Base-by-base conservation (phyloP, 768 basidiomycete species). In the Termitomyces bulborhizus region DNA sequence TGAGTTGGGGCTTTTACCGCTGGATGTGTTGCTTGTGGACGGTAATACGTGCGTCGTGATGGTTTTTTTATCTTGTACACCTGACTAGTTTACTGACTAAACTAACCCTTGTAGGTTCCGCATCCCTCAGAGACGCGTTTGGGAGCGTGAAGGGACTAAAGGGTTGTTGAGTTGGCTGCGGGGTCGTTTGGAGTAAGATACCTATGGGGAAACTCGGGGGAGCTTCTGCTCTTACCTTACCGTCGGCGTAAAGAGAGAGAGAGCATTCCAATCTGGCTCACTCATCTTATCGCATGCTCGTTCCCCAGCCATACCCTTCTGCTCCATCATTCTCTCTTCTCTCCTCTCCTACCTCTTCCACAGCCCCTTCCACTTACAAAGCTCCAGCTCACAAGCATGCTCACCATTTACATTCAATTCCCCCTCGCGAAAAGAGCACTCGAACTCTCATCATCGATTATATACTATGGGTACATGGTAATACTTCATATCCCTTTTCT, bases 81-180 rank as follows among this genome's bases (percentile, higher is more conserved):
- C 44, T 57, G 34, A 21, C 21, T 21, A 21, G 52, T 48, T 37
- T 39, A 16, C 6, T 43, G 3, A 39, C 24, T 29, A 32, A 31
- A 6, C 29, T 8, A 7, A 26, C 13, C 51, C 31, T 48, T 27
- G 44, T 32, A 91, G 89, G 13, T 93, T 93, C 75, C 85, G 90
- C 29, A 83, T 90, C 18, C 90, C 90, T 0, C 82, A 85, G 55
- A 75, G 90, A 58, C 76, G 85, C 21, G 84, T 93, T 9, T 93
- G 90, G 90, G 91, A 93, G 66, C 75, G 89, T 45, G 90, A 93
- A 63, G 90, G 90, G 1, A 91, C 89, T 18, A 90, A 88, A 61
- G 90, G 90, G 2, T 63, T 92, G 52, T 63, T 91, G 71, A 84
- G 79, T 56, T 93, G 90, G 90, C 66, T 93, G 63, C 76, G 86